Evolutionary conservation across 805 yeast genomes (phyloP).

Genomic region (Cyberlindnera subsufficiens): DNA sequence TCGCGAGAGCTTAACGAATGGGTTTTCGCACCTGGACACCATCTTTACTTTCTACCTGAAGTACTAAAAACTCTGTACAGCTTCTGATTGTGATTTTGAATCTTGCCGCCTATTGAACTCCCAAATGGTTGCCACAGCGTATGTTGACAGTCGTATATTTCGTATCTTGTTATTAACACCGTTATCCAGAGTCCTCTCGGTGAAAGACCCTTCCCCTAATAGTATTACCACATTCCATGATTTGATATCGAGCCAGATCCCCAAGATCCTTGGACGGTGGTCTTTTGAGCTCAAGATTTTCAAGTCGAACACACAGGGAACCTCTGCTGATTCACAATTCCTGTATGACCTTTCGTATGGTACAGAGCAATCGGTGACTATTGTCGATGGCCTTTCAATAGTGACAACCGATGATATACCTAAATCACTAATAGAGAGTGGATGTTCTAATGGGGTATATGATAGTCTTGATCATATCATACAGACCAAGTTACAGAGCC

Average conservation of each 20-base stretch:
- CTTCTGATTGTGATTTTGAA: no score
- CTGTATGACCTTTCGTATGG: slow-evolving; percentile 12
- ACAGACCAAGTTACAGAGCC: slow-evolving; percentile 52
- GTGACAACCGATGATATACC: slow-evolving; percentile 24
- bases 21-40: no score
- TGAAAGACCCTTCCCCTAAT: slow-evolving; percentile 45
- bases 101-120: neutral
- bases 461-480: slow-evolving; percentile 55
- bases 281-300: slow-evolving; percentile 61
- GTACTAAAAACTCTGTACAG: no score
- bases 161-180: neutral
- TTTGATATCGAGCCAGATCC: slow-evolving; percentile 59
- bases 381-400: slow-evolving; percentile 23
- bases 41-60: no score
- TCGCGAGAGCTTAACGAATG: no score
- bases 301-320: slow-evolving; percentile 48
- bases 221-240: slow-evolving; percentile 69
- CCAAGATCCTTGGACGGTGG: slow-evolving; percentile 61
- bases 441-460: slow-evolving; percentile 49
- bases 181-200: slow-evolving; percentile 30
- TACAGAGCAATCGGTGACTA: slow-evolving; percentile 14
- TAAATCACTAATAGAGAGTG: slow-evolving; percentile 32
- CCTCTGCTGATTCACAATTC: slow-evolving; percentile 4
- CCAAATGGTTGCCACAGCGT: slow-evolving; percentile 5
- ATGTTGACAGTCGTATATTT: neutral